Conservation (phyloP, 2,329 filamentous ascomycete species). For the Diaporthe sp. region DNA sequence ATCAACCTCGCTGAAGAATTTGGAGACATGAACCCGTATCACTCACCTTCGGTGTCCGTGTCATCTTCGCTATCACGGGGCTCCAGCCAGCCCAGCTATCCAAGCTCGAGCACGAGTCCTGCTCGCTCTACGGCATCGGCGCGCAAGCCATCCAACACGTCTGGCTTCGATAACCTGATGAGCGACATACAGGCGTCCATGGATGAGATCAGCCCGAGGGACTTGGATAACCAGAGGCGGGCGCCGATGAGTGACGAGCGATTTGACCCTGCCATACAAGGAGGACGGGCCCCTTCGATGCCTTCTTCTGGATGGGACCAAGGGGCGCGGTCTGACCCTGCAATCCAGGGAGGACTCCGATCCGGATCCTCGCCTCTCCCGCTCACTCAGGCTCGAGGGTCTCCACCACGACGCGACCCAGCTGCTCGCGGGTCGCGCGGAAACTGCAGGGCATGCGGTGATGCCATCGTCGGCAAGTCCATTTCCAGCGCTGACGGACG, state of each 20-base stretch:
- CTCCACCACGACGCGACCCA: slow-evolving; percentile 54
- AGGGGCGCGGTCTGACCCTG: slow-evolving; percentile 48
- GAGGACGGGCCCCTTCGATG: slow-evolving; percentile 34
- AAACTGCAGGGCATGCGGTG: slow-evolving; percentile 84
- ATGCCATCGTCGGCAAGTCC: slow-evolving; percentile 88
- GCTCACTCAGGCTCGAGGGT: slow-evolving; percentile 30
- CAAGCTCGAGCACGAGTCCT: slow-evolving; percentile 72
- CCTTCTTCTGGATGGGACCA: slow-evolving; percentile 31
- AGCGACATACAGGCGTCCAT: slow-evolving; percentile 68
- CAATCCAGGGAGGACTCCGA: slow-evolving; percentile 39
- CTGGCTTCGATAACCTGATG: slow-evolving; percentile 66
- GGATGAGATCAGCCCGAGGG: slow-evolving; percentile 52
- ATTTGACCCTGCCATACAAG: slow-evolving; percentile 49
- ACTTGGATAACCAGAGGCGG: slow-evolving; percentile 40
- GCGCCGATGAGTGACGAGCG: slow-evolving; percentile 43
- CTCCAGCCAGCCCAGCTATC: slow-evolving; percentile 60
- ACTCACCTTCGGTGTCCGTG: slow-evolving; percentile 72
- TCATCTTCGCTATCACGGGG: slow-evolving; percentile 72
- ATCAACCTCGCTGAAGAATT: slow-evolving; percentile 72
- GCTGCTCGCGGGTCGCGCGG: slow-evolving; percentile 66
- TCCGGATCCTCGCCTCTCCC: slow-evolving; percentile 26
- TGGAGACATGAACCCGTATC: slow-evolving; percentile 73
- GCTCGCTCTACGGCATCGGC: slow-evolving; percentile 56
- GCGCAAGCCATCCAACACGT: slow-evolving; percentile 56
- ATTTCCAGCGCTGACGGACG: slow-evolving; percentile 94